Conservation (phyloP, 169 alveolate genomes). For the Plasmodium inui region DNA sequence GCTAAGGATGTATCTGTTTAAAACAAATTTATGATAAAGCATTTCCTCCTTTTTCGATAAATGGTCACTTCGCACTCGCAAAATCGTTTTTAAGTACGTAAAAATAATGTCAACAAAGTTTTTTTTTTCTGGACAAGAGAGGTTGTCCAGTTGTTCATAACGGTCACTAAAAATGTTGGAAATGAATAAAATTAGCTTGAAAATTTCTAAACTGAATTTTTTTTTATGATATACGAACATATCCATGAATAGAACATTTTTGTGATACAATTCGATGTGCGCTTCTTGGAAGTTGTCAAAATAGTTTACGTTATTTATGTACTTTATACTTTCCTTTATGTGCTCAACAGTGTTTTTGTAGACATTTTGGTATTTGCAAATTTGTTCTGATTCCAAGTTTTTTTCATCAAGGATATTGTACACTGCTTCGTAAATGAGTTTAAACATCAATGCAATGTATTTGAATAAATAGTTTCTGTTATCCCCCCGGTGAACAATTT, state of each 20-base stretch:
- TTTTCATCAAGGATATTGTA: slow-evolving; percentile 63
- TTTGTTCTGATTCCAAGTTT: slow-evolving; percentile 40
- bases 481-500: slow-evolving; percentile 5
- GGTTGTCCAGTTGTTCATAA: slow-evolving; percentile 61
- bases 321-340: slow-evolving; percentile 36
- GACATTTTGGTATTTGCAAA: slow-evolving; percentile 28
- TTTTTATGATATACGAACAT: slow-evolving; percentile 57
- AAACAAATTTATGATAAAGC: slow-evolving; percentile 59
- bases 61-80: slow-evolving; percentile 35
- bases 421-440: slow-evolving; percentile 41
- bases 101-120: slow-evolving; percentile 35
- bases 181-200: slow-evolving; percentile 66
- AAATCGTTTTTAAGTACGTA: slow-evolving; percentile 34
- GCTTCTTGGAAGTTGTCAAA: slow-evolving; percentile 26
- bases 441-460: slow-evolving; percentile 55
- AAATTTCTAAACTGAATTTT: slow-evolving; percentile 45
- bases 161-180: slow-evolving; percentile 69
- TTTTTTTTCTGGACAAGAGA: slow-evolving; percentile 54
- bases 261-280: slow-evolving; percentile 35
- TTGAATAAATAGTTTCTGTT: slow-evolving; percentile 49
- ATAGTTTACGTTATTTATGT: slow-evolving; percentile 43
- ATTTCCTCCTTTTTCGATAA: slow-evolving; percentile 48
- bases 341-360: slow-evolving; percentile 47
- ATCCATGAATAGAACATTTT: slow-evolving; percentile 53
- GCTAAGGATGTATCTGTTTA: slow-evolving; percentile 71